Conservation (phyloP, 1,139 yeast genomes). For the Taiozyma sp. region DNA sequence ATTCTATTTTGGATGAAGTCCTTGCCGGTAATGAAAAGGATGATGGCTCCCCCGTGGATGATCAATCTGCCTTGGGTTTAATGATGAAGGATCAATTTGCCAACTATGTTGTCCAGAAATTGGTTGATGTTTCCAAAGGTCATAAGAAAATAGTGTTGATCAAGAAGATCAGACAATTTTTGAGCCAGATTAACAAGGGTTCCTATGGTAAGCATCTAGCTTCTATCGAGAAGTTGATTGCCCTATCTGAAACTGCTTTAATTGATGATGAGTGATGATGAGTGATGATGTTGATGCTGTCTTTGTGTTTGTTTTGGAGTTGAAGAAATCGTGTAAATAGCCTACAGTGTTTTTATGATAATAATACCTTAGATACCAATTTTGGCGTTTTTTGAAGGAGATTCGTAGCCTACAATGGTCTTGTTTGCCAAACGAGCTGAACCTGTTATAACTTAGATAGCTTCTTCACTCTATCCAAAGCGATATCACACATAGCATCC, state of each 20-base stretch:
- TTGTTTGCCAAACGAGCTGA: background rate
- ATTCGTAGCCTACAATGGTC: background rate
- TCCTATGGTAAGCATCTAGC: constrained; percentile 79
- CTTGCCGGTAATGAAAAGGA: constrained; percentile 29
- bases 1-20: constrained; percentile 44
- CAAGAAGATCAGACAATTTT: constrained; percentile 27
- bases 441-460: constrained; percentile 16
- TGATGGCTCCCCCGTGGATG: constrained; percentile 40
- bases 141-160: constrained; percentile 61
- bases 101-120: constrained; percentile 91
- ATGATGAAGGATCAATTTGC: constrained; percentile 99
- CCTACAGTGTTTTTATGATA: background rate
- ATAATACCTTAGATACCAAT: background rate
- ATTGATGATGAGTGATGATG: constrained; percentile 22
- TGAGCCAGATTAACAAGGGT: constrained; percentile 53
- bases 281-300: background rate
- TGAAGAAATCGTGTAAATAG: background rate
- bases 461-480: constrained; percentile 67
- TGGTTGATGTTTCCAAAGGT: constrained; percentile 77
- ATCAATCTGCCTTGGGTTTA: constrained; percentile 60
- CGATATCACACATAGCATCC: constrained; percentile 88
- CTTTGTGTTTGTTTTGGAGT: background rate
- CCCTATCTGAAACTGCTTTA: constrained; percentile 24
- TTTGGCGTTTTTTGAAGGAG: background rate
- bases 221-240: constrained; percentile 70